These are phyloP conservation scores for Yamadazyma atlantica DNA, from an alignment of 1,139 yeast species.

Conservation along the genomic window DNA sequence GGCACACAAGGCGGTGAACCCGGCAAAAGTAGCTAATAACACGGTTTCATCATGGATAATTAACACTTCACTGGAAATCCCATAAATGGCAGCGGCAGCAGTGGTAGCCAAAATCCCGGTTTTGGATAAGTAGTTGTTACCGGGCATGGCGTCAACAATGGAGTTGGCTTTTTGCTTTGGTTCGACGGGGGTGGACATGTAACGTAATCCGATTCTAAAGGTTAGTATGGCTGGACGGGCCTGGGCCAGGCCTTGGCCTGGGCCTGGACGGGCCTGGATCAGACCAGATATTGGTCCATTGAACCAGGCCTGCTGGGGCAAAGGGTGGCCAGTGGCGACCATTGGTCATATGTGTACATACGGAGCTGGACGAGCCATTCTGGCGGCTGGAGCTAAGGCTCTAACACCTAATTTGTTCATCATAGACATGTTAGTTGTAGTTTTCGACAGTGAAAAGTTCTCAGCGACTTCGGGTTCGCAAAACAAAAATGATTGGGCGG, in stretches of 20 bases:
- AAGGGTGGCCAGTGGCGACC: too few relatives aligned
- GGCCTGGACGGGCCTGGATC: too few relatives aligned
- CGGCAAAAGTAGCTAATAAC: conserved; percentile 75
- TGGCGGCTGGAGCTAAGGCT: conserved; percentile 39
- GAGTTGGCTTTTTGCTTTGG: conserved; percentile 92
- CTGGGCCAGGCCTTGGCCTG: too few relatives aligned
- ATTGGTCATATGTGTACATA: too few relatives aligned
- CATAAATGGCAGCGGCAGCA: conserved; percentile 91
- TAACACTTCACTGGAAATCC: conserved; percentile 89
- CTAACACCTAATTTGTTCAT: conserved; percentile 49
- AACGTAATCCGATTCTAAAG: conserved; percentile 59
- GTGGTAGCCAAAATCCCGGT: conserved; percentile 94
- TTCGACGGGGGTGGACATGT: conserved; percentile 65
- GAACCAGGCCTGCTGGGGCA: too few relatives aligned
- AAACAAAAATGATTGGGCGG: conserved; percentile 32
- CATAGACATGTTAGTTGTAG: conserved; percentile 31
- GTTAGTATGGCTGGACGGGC: too few relatives aligned
- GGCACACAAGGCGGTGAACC: conserved; percentile 72
- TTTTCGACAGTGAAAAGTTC: conserved; percentile 10
- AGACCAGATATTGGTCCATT: too few relatives aligned
- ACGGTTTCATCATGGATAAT: conserved; percentile 94
- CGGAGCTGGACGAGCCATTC: conserved; percentile 49
- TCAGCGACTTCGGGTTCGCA: conserved; percentile 24
- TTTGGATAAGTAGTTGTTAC: conserved; percentile 83
- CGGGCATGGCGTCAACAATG: conserved; percentile 90